Conservation (phyloP, 2,329 filamentous ascomycete genomes). For the Arachnopeziza araneosa region DNA sequence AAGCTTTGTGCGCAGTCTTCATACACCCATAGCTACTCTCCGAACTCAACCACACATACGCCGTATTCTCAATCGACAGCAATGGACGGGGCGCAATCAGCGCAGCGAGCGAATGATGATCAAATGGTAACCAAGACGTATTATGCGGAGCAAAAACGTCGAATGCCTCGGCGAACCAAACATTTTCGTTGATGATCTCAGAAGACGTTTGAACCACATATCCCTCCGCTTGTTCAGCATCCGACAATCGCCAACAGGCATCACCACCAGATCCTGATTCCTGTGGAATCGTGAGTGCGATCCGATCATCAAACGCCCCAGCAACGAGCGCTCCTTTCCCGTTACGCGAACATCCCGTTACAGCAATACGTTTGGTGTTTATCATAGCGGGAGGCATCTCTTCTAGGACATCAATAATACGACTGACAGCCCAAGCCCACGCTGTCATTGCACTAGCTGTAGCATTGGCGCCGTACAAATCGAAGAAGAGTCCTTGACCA, state of each 20-base stretch:
- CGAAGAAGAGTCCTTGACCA: conserved; percentile 54
- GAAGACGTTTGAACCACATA: conserved; percentile 55
- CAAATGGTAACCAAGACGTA: conserved; percentile 41
- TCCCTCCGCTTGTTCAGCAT: conserved; percentile 43
- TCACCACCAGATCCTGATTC: conserved; percentile 57
- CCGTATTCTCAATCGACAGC: conserved; percentile 48
- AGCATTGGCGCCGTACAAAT: conserved; percentile 49
- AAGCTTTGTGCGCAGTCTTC: conserved; percentile 47
- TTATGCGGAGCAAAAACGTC: conserved; percentile 44
- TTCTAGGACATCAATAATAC: conserved; percentile 55
- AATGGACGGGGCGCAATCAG: conserved; percentile 52
- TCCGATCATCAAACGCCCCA: conserved; percentile 52
- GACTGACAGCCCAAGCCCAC: conserved; percentile 59
- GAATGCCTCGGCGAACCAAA: conserved; percentile 55
- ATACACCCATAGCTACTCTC: conserved; percentile 48
- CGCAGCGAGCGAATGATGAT: conserved; percentile 53
- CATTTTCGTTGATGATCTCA: conserved; percentile 55
- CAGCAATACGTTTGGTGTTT: conserved; percentile 44
- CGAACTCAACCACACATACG: conserved; percentile 46
- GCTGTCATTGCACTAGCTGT: conserved; percentile 53
- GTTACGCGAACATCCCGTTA: conserved; percentile 60
- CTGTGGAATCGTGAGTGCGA: conserved; percentile 56
- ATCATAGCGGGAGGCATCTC: conserved; percentile 37
- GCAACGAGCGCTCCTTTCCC: conserved; percentile 58
- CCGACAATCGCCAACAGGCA: conserved; percentile 54